phyloP scores from a whole-genome alignment of 176 grass and related monocot species.

The Elymus sibiricus region DNA sequence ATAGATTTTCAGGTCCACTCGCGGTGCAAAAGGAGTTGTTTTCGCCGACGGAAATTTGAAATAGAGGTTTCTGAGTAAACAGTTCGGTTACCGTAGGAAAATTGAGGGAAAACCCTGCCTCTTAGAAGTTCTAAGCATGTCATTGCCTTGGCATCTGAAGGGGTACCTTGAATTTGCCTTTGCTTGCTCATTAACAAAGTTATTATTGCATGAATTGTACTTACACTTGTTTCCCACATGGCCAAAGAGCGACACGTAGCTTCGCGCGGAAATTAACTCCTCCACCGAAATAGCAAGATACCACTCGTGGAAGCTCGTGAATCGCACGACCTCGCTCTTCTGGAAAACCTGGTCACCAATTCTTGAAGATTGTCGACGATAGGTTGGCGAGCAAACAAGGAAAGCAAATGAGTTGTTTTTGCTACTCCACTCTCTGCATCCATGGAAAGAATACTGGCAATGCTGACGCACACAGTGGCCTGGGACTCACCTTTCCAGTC shows the following conservation, averaged over 20 bases:
- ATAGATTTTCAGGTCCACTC: background rate
- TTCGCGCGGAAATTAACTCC: background rate
- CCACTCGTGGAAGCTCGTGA: background rate
- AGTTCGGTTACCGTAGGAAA: background rate
- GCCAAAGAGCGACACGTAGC: background rate
- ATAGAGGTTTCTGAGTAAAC: background rate
- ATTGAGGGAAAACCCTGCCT: background rate
- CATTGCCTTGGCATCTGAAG: background rate
- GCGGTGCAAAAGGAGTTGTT: background rate
- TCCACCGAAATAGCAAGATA: background rate
- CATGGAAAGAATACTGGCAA: background rate
- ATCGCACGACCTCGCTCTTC: background rate
- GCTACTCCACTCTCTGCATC: background rate
- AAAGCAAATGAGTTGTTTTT: background rate
- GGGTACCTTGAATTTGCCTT: background rate
- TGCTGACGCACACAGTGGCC: background rate
- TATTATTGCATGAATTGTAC: background rate
- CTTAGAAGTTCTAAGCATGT: background rate
- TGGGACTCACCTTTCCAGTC: slow-evolving; percentile 15
- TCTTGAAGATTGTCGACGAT: background rate
- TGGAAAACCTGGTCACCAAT: background rate
- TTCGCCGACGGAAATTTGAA: background rate
- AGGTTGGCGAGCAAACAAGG: background rate
- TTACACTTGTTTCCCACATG: slow-evolving; percentile 32
- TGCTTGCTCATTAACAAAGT: background rate